These are phyloP conservation scores for Globisporangium splendens DNA, from an alignment of 352 stramenopile genomes.

Conservation along the genomic window DNA sequence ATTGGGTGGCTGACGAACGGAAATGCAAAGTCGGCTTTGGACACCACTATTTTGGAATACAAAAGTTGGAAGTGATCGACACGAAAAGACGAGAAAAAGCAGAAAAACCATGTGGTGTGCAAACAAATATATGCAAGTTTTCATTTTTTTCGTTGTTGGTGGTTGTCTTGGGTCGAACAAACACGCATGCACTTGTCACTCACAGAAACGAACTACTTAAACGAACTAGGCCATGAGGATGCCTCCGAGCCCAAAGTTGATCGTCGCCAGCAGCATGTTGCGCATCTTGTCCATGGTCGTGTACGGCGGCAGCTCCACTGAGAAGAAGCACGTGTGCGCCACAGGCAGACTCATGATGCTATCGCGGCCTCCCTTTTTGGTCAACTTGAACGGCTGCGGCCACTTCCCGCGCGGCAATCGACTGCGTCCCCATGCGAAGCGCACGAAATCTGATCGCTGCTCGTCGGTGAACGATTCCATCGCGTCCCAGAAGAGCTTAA, in stretches of 20 bases:
- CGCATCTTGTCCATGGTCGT: constrained; percentile 89
- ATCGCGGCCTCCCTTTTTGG: constrained; percentile 84
- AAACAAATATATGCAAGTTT: no score
- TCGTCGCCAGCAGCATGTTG: constrained; percentile 90
- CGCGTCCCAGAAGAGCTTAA: constrained; percentile 89
- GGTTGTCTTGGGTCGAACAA: no score
- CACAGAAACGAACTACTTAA: no score
- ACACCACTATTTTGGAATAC: no score
- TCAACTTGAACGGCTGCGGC: constrained; percentile 91
- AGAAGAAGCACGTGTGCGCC: constrained; percentile 96
- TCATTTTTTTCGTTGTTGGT: no score
- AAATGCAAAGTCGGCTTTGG: no score
- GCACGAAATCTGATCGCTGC: constrained; percentile 88
- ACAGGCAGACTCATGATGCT: constrained; percentile 83
- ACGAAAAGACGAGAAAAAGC: no score
- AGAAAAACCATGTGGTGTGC: no score
- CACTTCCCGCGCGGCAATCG: constrained; percentile 87
- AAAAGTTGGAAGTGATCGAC: no score
- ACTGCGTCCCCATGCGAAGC: constrained; percentile 93
- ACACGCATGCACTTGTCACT: no score
- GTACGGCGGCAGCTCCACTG: constrained; percentile 92
- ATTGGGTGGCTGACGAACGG: no score
- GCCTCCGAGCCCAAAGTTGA: constrained; percentile 91
- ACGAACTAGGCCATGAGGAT: constrained; percentile 79
- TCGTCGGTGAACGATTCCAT: constrained; percentile 86